Conservation (phyloP, 106 monocot genomes). For the Platanthera zijinensis region DNA sequence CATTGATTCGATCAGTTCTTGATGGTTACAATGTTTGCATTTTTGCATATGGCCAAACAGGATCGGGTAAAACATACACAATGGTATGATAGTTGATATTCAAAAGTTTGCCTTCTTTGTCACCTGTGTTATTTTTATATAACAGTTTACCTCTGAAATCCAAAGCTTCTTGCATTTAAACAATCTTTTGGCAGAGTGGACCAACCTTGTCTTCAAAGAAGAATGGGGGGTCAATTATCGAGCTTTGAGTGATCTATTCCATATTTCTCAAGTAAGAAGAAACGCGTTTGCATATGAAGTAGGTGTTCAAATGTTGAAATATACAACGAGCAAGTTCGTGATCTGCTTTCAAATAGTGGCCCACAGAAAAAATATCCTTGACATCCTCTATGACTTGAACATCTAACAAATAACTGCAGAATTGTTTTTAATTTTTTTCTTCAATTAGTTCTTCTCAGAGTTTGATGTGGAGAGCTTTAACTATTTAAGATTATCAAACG, state of each 20-base stretch:
- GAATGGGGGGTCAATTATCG: constrained; percentile 98
- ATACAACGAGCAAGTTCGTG: constrained; percentile 98
- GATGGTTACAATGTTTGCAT: constrained; percentile 99
- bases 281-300: constrained; percentile 72
- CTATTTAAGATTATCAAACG: not conserved
- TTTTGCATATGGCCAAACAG: constrained; percentile 99
- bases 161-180: not conserved
- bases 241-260: constrained; percentile 78
- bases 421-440: not conserved
- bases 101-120: not conserved
- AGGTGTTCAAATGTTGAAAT: constrained; percentile 96
- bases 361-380: constrained; percentile 92
- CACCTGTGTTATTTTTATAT: not conserved
- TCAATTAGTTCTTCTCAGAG: not conserved
- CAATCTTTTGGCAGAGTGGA: constrained; percentile 53
- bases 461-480: not conserved
- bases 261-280: constrained; percentile 59
- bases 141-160: not conserved
- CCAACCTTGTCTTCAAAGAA: constrained; percentile 60
- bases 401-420: not conserved
- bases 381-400: not conserved
- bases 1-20: constrained; percentile 88
- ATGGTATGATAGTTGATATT: constrained; percentile 47
- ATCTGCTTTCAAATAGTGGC: constrained; percentile 71
- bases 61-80: constrained; percentile 96